Conservation (phyloP, 495 filamentous ascomycete species). For the Clavariopsis aquatica region DNA sequence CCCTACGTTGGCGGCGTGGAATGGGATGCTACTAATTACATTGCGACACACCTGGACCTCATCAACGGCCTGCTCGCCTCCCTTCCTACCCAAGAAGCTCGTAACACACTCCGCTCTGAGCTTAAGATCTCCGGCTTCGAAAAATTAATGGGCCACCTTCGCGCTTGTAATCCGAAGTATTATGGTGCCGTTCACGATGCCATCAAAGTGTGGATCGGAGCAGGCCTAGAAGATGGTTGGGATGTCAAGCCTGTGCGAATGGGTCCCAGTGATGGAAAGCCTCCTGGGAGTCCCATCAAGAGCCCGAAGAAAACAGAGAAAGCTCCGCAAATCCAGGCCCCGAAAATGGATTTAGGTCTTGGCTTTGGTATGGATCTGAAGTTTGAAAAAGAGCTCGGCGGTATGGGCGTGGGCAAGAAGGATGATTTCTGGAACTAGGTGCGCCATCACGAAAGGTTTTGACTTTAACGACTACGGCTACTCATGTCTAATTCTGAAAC, state of each 20-base stretch:
- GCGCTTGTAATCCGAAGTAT: constrained; percentile 96
- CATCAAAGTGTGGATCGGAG: constrained; percentile 85
- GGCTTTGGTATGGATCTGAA: constrained; percentile 22
- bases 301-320: constrained; percentile 47
- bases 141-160: constrained; percentile 76
- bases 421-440: constrained; percentile 31
- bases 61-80: constrained; percentile 89
- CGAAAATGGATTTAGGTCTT: constrained; percentile 44
- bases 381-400: constrained; percentile 28
- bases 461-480: background rate
- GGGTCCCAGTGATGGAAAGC: constrained; percentile 52
- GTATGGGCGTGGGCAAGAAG: background rate
- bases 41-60: constrained; percentile 88
- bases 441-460: background rate
- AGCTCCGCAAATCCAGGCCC: constrained; percentile 39
- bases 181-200: constrained; percentile 88
- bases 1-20: constrained; percentile 98
- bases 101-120: constrained; percentile 75
- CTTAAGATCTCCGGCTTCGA: constrained; percentile 87
- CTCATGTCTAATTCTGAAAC: no score
- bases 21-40: constrained; percentile 97
- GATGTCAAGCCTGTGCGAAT: constrained; percentile 72
- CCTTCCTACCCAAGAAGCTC: constrained; percentile 67
- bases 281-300: constrained; percentile 36
- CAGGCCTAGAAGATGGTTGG: constrained; percentile 86